A percentile compares a stretch with the other conserved stretches of the same genome.
Conservation (phyloP, 148 eudicot species). For the Rhododendron molle region DNA sequence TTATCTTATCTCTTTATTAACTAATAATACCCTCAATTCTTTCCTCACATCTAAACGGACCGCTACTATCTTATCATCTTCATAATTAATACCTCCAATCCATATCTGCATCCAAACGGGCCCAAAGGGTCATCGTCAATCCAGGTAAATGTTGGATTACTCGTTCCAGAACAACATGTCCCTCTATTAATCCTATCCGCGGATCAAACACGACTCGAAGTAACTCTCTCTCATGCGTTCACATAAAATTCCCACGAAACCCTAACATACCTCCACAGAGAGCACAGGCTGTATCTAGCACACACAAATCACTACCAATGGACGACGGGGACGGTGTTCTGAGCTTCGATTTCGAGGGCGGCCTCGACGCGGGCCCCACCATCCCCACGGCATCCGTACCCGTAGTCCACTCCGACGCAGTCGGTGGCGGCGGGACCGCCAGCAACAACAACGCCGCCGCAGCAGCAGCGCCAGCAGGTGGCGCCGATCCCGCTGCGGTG, state of each 20-base stretch:
- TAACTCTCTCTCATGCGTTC: neutral
- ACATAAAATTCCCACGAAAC: neutral
- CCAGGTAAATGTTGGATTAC: neutral
- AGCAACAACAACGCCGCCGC: neutral
- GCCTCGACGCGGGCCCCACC: conserved; percentile 59
- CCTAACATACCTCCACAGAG: neutral
- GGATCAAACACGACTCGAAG: neutral
- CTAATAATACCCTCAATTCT: too few species aligned
- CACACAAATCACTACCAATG: conserved; percentile 26
- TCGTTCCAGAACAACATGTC: neutral
- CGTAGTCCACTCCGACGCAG: conserved; percentile 35
- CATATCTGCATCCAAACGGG: too few species aligned
- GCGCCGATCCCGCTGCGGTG: conserved; percentile 7
- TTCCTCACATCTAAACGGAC: too few species aligned
- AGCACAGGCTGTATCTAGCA: neutral
- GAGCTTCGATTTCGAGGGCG: conserved; percentile 95
- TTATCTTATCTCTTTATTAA: too few species aligned
- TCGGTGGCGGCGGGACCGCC: conserved; percentile 23
- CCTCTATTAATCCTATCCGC: neutral
- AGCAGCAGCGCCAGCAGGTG: neutral
- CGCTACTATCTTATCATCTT: too few species aligned
- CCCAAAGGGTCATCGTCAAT: too few species aligned
- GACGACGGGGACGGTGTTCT: conserved; percentile 92
- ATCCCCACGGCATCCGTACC: conserved; percentile 72
- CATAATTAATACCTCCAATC: too few species aligned